A percentile compares a stretch with the other conserved stretches of the same genome.
Conservation (phyloP, 139 green algal genomes). For the Micractinium conductrix region DNA sequence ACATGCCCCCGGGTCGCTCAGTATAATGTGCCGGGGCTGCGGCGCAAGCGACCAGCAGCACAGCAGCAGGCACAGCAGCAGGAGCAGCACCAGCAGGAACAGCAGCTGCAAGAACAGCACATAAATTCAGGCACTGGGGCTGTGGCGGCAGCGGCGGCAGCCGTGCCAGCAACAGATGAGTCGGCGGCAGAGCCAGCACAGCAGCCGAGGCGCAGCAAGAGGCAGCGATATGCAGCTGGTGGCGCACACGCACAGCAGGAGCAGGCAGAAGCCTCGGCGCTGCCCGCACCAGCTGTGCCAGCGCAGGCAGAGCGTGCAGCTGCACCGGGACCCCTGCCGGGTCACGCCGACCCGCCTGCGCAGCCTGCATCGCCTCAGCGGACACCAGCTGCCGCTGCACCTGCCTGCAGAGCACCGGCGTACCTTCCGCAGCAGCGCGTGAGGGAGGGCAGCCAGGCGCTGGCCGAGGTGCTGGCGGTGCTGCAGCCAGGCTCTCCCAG, state of each 20-base stretch:
- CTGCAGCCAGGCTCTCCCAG: neutral
- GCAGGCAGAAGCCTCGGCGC: no score
- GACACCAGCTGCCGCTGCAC: neutral
- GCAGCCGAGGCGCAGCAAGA: neutral
- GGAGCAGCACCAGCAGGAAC: slow-evolving; percentile 1
- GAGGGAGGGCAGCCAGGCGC: slow-evolving; percentile 6
- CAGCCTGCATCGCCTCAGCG: neutral
- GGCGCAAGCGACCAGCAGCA: neutral
- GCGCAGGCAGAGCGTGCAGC: neutral
- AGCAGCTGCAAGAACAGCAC: neutral
- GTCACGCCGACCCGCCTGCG: neutral
- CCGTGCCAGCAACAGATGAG: neutral
- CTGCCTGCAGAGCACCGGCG: neutral
- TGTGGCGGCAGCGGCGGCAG: neutral
- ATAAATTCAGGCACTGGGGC: neutral
- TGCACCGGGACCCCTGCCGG: neutral
- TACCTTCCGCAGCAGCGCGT: neutral
- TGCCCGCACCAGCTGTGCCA: no score
- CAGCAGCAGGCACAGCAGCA: neutral
- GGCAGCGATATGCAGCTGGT: neutral
- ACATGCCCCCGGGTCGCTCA: neutral
- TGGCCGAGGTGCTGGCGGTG: neutral
- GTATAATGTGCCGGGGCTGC: slow-evolving; percentile 26
- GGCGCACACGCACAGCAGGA: neutral
- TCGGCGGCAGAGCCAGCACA: neutral